A percentile compares a stretch with the other conserved stretches of the same genome.
Conservation (phyloP, 2,329 filamentous ascomycete species). For the Arthroderma uncinatum region DNA sequence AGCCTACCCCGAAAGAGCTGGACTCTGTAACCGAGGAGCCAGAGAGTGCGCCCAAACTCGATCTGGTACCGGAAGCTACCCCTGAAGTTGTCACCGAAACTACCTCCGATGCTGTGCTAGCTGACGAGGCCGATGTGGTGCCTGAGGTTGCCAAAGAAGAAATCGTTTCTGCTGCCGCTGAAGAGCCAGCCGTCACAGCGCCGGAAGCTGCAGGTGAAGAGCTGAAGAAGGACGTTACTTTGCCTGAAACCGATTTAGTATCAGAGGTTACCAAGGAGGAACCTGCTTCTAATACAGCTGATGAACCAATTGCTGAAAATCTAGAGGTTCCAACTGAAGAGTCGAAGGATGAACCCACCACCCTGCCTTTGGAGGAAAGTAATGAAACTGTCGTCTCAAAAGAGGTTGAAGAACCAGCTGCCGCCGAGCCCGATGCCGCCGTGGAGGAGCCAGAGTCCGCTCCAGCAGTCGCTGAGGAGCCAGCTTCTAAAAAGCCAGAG, state of each 20-base stretch:
- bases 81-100: no score
- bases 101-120: no score
- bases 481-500: no score
- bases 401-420: conserved; percentile 7
- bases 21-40: background rate
- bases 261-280: background rate
- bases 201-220: background rate
- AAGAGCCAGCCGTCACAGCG: background rate
- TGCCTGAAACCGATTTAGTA: no score
- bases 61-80: no score
- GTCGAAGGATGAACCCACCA: background rate
- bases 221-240: background rate
- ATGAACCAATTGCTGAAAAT: background rate
- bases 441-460: conserved; percentile 3
- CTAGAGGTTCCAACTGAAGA: background rate
- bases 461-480: background rate
- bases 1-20: background rate
- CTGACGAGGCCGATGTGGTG: no score
- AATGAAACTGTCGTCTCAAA: conserved; percentile 8
- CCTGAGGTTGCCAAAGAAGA: no score
- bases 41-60: no score
- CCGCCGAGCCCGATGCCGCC: conserved; percentile 10
- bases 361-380: conserved; percentile 5
- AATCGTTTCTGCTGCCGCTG: no score
- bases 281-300: background rate